Percentiles rank a stretch among this genome's conserved stretches.
Evolutionary conservation across 225 moss, liverwort and hornwort species (phyloP).

Genomic region (Straminergon stramineum): DNA sequence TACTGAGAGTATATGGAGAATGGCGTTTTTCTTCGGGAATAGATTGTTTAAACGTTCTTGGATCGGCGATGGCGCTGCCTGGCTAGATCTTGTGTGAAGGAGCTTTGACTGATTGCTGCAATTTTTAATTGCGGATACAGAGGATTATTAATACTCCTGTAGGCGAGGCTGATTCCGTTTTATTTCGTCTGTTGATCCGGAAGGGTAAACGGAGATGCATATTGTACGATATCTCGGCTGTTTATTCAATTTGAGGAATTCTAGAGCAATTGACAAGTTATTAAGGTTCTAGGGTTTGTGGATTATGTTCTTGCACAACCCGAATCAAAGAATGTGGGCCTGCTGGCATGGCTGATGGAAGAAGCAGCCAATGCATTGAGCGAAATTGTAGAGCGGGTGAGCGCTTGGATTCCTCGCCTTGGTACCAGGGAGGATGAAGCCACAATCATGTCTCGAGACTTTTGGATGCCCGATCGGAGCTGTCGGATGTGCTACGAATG

Average conservation of each 20-base stretch:
- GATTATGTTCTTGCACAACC: slow-evolving; percentile 1
- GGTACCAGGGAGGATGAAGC: slow-evolving; percentile 62
- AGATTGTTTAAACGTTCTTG: background rate
- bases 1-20: background rate
- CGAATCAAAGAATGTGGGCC: slow-evolving; percentile 4
- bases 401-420: slow-evolving; percentile 82
- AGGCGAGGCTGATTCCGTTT: background rate
- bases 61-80: background rate
- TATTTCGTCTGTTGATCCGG: background rate
- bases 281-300: slow-evolving; percentile 15
- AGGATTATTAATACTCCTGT: background rate
- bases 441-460: slow-evolving; percentile 73
- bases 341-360: slow-evolving; percentile 90
- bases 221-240: background rate
- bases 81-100: background rate
- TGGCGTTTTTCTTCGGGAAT: background rate
- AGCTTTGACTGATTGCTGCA: background rate
- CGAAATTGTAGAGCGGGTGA: slow-evolving; percentile 71
- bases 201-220: background rate
- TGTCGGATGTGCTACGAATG: slow-evolving; percentile 91
- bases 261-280: background rate
- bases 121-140: background rate
- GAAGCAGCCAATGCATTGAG: slow-evolving; percentile 57
- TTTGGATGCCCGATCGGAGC: slow-evolving; percentile 98
- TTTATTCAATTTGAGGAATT: background rate